phyloP scores from a whole-genome alignment of 345 rosid species.

The Linum lewisii region DNA sequence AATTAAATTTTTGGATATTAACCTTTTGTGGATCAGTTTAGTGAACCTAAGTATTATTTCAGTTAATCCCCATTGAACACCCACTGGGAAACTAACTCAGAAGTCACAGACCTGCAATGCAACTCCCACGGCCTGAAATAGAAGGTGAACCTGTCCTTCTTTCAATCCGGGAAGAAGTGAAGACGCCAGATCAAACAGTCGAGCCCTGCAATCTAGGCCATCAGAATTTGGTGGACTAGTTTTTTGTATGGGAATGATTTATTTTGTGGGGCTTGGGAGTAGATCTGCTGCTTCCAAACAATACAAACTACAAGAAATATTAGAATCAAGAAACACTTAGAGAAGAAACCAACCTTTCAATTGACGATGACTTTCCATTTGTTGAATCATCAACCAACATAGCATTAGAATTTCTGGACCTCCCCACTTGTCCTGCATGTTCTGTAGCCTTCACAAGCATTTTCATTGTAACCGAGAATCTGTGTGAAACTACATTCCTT shows the following conservation, averaged over 20 bases:
- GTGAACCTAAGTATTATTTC: background rate
- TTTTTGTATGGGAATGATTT: background rate
- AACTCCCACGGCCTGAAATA: conserved; percentile 54
- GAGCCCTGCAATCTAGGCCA: conserved; percentile 50
- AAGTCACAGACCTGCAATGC: conserved; percentile 57
- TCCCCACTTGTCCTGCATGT: conserved; percentile 39
- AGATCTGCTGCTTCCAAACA: background rate
- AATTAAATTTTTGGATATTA: background rate
- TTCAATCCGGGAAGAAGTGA: conserved; percentile 76
- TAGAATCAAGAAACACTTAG: background rate
- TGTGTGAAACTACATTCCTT: conserved; percentile 27
- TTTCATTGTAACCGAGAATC: conserved; percentile 55
- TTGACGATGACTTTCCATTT: conserved; percentile 31
- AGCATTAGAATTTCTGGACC: conserved; percentile 28
- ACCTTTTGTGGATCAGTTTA: background rate
- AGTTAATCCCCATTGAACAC: background rate
- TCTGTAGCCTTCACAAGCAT: conserved; percentile 59
- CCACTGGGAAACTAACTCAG: background rate
- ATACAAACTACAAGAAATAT: background rate
- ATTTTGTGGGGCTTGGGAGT: background rate
- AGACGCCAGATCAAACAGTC: conserved; percentile 65
- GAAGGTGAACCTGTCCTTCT: conserved; percentile 37
- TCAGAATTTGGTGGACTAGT: conserved; percentile 1
- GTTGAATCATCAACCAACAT: conserved; percentile 48
- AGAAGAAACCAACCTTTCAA: conserved; percentile 37